Evolutionary conservation across 2,329 filamentous ascomycete genomes (phyloP).

Genomic region (Hypomyces rosellus): DNA sequence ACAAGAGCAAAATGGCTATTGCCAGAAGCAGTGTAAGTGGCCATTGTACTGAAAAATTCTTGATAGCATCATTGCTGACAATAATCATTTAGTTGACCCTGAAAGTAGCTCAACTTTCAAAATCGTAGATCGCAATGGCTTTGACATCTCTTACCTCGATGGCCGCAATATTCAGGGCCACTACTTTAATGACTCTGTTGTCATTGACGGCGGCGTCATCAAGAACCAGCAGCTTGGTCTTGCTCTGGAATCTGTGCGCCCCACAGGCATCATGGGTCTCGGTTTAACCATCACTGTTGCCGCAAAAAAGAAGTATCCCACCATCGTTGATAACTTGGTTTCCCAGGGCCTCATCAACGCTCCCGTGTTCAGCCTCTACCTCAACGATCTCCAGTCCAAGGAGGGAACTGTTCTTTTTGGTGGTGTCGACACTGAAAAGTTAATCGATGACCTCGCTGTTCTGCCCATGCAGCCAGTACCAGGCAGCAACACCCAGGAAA

Average conservation of each 20-base stretch:
- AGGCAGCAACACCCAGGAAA: slow-evolving; percentile 35
- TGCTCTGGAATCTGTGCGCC: slow-evolving; percentile 41
- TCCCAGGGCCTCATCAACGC: slow-evolving; percentile 54
- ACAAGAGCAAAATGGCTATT: slow-evolving; percentile 29
- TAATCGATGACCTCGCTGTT: slow-evolving; percentile 43
- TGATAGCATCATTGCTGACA: neutral
- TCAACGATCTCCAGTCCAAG: slow-evolving; percentile 57
- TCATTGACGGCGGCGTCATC: slow-evolving; percentile 42
- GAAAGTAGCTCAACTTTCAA: slow-evolving; percentile 43
- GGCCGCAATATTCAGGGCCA: slow-evolving; percentile 47
- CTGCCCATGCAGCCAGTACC: slow-evolving; percentile 41
- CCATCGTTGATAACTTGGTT: slow-evolving; percentile 60
- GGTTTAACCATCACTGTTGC: slow-evolving; percentile 49
- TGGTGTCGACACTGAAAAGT: slow-evolving; percentile 71
- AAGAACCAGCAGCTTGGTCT: slow-evolving; percentile 50
- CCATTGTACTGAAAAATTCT: neutral
- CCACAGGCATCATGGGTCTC: slow-evolving; percentile 53
- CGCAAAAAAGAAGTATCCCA: slow-evolving; percentile 38
- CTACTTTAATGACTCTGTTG: slow-evolving; percentile 52
- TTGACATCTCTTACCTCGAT: slow-evolving; percentile 57
- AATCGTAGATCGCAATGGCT: slow-evolving; percentile 36
- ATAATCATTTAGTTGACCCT: slow-evolving; percentile 28
- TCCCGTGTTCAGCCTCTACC: slow-evolving; percentile 64
- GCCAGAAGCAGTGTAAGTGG: slow-evolving; percentile 18
- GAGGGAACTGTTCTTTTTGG: slow-evolving; percentile 72